These are phyloP conservation scores for Trichosporon inkin DNA, from an alignment of 1,284 basidiomycete genomes.

Conservation along the genomic window DNA sequence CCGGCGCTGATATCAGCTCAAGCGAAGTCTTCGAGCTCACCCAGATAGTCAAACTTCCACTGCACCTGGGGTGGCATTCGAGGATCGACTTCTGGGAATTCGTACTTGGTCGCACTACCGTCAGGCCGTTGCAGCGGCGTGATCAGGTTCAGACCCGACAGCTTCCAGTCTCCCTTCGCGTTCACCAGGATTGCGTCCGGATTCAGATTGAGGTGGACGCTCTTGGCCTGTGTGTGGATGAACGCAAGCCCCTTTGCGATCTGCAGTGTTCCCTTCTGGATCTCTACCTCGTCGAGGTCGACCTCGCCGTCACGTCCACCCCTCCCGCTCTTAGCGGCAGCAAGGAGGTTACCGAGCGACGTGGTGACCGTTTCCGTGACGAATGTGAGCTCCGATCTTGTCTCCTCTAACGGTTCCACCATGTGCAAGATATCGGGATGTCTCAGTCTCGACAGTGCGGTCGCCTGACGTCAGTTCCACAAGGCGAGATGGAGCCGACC, in stretches of 20 bases:
- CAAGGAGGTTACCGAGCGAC: constrained; percentile 53
- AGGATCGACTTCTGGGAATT: constrained; percentile 82
- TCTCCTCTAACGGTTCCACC: constrained; percentile 97
- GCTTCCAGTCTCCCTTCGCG: constrained; percentile 93
- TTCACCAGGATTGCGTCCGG: constrained; percentile 82
- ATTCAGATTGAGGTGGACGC: constrained; percentile 87
- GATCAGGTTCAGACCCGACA: constrained; percentile 82
- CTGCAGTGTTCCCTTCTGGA: constrained; percentile 94
- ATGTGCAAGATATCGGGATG: constrained; percentile 97
- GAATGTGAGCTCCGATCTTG: constrained; percentile 77
- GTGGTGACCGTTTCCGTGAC: constrained; percentile 86
- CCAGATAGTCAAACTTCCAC: constrained; percentile 91
- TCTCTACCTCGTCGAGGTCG: constrained; percentile 61
- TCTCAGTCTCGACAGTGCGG: constrained; percentile 75
- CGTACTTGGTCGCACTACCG: constrained; percentile 73
- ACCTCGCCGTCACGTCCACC: constrained; percentile 74
- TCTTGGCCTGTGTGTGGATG: constrained; percentile 81
- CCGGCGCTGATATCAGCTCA: constrained; percentile 65
- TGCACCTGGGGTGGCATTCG: constrained; percentile 76
- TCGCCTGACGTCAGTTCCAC: constrained; percentile 58
- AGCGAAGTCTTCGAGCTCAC: constrained; percentile 51
- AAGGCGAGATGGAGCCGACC: constrained; percentile 53
- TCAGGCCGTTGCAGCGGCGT: constrained; percentile 69
- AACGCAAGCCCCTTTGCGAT: constrained; percentile 90
- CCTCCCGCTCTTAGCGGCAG: constrained; percentile 57